Conservation (phyloP, 2,329 filamentous ascomycete genomes). For the Neofusicoccum kwambonambiense region DNA sequence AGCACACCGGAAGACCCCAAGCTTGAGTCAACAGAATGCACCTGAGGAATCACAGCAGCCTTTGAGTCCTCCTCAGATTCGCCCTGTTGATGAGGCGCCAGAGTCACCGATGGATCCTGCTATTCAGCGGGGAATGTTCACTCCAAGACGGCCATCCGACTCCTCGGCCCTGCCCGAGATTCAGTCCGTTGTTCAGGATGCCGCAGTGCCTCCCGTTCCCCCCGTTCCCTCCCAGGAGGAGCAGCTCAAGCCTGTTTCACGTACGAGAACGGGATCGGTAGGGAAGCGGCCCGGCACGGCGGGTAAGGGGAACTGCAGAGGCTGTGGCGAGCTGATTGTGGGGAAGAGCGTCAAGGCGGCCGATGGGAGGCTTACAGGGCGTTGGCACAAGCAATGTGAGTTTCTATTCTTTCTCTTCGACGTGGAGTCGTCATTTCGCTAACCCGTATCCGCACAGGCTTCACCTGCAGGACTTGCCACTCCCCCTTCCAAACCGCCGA, state of each 20-base stretch:
- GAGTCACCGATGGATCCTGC: slow-evolving; percentile 42
- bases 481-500: slow-evolving; percentile 81
- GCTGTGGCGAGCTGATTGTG: slow-evolving; percentile 73
- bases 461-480: slow-evolving; percentile 82
- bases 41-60: slow-evolving; percentile 20
- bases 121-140: slow-evolving; percentile 34
- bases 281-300: slow-evolving; percentile 27
- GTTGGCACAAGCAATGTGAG: slow-evolving; percentile 84
- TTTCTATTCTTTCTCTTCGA: neutral
- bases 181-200: slow-evolving; percentile 1
- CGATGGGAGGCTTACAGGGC: slow-evolving; percentile 85
- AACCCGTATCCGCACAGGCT: slow-evolving; percentile 41
- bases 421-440: slow-evolving; percentile 13
- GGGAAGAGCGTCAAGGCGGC: slow-evolving; percentile 94
- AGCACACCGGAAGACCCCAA: slow-evolving; percentile 25
- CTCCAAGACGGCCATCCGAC: slow-evolving; percentile 22
- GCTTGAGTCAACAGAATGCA: slow-evolving; percentile 14
- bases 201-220: slow-evolving; percentile 16
- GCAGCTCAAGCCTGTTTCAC: slow-evolving; percentile 22
- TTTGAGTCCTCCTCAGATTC: slow-evolving; percentile 22
- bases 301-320: slow-evolving; percentile 73
- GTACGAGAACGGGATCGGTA: slow-evolving; percentile 18
- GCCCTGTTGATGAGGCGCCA: slow-evolving; percentile 25
- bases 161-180: slow-evolving; percentile 15
- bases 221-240: slow-evolving; percentile 9